Evolutionary conservation across 2,329 filamentous ascomycete genomes (phyloP), one percentile per base, ranked within the genome.

Genomic region (Clarireedia homoeocarpa): DNA sequence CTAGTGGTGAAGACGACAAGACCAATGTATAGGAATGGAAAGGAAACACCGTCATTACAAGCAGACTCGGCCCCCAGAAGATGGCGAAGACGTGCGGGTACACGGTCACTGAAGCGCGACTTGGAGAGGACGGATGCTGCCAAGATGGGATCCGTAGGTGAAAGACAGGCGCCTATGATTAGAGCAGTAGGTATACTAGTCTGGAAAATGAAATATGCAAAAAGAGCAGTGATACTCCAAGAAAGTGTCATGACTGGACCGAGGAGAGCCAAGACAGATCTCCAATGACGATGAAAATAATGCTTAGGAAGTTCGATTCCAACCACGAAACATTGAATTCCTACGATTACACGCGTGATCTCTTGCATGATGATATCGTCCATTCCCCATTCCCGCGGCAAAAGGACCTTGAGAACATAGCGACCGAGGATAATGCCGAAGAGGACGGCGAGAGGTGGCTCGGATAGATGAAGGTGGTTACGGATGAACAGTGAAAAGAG

Each of bases 291-390:
- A 1, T 52, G 53, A 46, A 70, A 69, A 51, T 69, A 69, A 46
- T 58, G 58, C 24, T 67, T 79, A 20, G 85, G 85, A 72, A 88
- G 75, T 71, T 87, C 85, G 69, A 88, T 84, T 6, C 85, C 85
- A 23, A 88, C 81, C 63, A 84, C 84, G 65, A 88, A 88, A 75
- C 85, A 88, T 75, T 88, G 84, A 30, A 88, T 83, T 50, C 86
- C 84, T 42, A 88, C 74, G 53, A 88, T 84, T 55, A 88, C 83
- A 58, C 85, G 80, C n/a, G 84, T 84, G 68, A 85, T 84, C 63
- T 88, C 85, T 34, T 87, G 76, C 0, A 84, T 85, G 62, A 86
- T 83, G 62, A 84, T 77, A 65, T 87, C 84, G 46, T 81, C 76
- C 59, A 86, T 84, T 36, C 84, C 84, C 84, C 84, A 87, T 50